Base-by-base conservation (phyloP, 805 yeast species). In the Debaryomyces tyrocola region DNA sequence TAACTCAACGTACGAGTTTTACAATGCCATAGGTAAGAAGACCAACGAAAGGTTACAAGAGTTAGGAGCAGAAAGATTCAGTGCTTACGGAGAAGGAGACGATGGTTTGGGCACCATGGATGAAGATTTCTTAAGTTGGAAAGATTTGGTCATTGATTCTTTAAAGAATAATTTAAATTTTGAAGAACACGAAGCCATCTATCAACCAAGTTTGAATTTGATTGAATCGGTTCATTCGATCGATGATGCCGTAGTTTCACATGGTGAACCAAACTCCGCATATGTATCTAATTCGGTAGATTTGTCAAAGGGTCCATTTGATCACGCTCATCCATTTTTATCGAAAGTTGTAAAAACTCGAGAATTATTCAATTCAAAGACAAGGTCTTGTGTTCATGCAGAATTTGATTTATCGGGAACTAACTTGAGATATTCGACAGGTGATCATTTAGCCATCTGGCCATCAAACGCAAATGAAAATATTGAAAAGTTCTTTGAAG, bases 391-490 rank as follows among this genome's bases (percentile, higher is more conserved):
- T 71, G 81, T 92, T 49, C 98, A 92, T 63, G 81, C 85, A 41
- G 98, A 94, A 67, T 83, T 92, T 56, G 97, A 92, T 60, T 69
- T 90, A 33, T 77, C 90, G 0, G 80, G 72, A 24, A 77, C 92
- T 4, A 85, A 85, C 58, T 73, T 94, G 60, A 83, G 85, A 57
- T 92, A 92, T 68, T 75, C 92, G 40, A 92, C 99, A 4, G 99
- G 99, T 66, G 99, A 92, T 64, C 98, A 92, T 69, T 69, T 94
- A 51, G 98, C 96, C 12, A 74, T 94, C 47, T 89, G 97, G 95
- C 94, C 97, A 31, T 88, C 94, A 20, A 92, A 92, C 67, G 74
- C 96, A 1, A 75, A 84, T 59, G 89, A 84, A 63, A 82, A 87
- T 57, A 84, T 90, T 29, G 75, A 71, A n/a, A 73, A 75, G 37